These are phyloP conservation scores for Penstemon barbatus DNA, from an alignment of 257 asterid species.

Conservation along the genomic window DNA sequence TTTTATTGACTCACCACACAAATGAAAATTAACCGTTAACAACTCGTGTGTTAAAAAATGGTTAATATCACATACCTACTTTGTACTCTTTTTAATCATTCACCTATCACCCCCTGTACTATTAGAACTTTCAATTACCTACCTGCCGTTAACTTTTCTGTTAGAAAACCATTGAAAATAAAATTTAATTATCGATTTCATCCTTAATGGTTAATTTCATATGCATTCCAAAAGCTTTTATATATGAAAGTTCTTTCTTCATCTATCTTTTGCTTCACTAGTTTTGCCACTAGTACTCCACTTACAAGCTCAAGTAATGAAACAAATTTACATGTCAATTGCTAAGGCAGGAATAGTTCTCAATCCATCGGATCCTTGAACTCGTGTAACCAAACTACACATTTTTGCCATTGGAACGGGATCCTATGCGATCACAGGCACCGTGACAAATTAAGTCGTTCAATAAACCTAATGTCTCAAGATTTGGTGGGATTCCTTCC, in stretches of 20 bases:
- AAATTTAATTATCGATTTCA: too few species aligned
- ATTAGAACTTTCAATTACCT: too few species aligned
- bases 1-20: too few species aligned
- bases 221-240: too few species aligned
- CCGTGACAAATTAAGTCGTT: constrained; percentile 22
- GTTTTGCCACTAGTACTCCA: neutral
- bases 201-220: too few species aligned
- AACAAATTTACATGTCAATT: constrained; percentile 20
- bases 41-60: too few species aligned
- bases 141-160: too few species aligned
- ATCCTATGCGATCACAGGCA: constrained; percentile 31
- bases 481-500: constrained; percentile 33
- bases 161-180: too few species aligned
- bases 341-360: constrained; percentile 23
- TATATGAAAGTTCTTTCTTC: neutral
- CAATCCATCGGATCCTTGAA: constrained; percentile 23
- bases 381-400: constrained; percentile 28
- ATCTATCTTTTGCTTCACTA: neutral
- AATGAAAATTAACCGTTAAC: too few species aligned
- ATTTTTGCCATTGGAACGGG: constrained; percentile 35
- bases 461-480: constrained; percentile 28
- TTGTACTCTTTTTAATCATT: too few species aligned
- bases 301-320: neutral
- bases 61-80: too few species aligned
- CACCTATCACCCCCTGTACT: too few species aligned